Base-by-base conservation (phyloP, 768 basidiomycete genomes). In the Hemileccinum impolitum region DNA sequence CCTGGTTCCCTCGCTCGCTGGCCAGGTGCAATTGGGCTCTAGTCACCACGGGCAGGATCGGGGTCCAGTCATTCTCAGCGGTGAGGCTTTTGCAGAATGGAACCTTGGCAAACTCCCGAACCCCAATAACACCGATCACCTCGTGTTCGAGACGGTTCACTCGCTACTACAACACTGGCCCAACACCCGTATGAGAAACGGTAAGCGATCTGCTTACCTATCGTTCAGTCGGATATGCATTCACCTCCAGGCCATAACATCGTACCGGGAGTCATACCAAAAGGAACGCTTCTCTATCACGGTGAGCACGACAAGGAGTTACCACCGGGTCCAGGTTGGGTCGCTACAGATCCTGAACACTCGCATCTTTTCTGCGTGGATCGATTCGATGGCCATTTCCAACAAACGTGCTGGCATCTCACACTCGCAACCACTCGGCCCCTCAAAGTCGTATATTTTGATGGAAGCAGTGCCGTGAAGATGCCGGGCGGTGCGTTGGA, bases 171-270 rank as follows among this genome's bases (percentile, higher is more conserved):
- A 43, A 15, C 31, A 43, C 11, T 34, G 42, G 31, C 42, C 42
- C 31, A 43, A 32, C 42, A 43, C 42, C 7, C 42, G 42, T 13
- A 41, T 41, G 40, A 41, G 40, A 41, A 30, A 40, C 18, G 40
- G n/a, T 41, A 39, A 15, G 38, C 38, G 14, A 13, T 13, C 5
- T 9, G 14, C 12, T 11, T 11, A 11, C 13, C 21, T 12, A 13
- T 23, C 21, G n/a, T n/a, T n/a, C n/a, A n/a, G n/a, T n/a, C n/a
- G 11, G 23, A 11, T 9, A 10, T n/a, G 23, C 4, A 30, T 30
- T 23, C 15, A 17, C 26, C 25, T 28, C 26, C 12, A 41, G 40
- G 40, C 21, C 40, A 28, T 18, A 30, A 41, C 28, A 41, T 30
- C 30, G 28, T 43, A 21, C 41, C 41, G 12, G 41, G 30, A 14